Conservation (phyloP, 2,329 filamentous ascomycete genomes). For the Cercospora zeae-maydis region DNA sequence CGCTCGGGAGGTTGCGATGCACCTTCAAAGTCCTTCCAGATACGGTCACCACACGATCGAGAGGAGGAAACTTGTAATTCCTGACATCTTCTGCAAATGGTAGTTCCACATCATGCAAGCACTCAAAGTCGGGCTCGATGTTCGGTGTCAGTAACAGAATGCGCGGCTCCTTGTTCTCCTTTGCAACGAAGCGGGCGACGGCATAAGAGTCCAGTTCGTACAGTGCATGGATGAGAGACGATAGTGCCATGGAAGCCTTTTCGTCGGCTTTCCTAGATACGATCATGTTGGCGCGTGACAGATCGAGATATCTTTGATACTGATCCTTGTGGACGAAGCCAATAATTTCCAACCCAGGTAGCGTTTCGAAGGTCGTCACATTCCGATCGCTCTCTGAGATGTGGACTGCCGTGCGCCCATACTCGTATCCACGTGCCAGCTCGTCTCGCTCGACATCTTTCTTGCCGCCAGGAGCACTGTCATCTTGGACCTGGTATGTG, state of each 20-base stretch:
- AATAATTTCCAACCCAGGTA: slow-evolving; percentile 71
- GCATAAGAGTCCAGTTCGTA: slow-evolving; percentile 82
- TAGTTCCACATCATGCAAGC: slow-evolving; percentile 81
- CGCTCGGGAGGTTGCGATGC: slow-evolving; percentile 76
- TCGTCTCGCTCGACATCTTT: slow-evolving; percentile 76
- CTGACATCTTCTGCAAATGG: slow-evolving; percentile 92
- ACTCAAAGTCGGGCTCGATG: slow-evolving; percentile 76
- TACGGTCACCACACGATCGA: slow-evolving; percentile 84
- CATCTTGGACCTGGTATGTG: slow-evolving; percentile 76
- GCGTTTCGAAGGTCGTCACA: slow-evolving; percentile 80
- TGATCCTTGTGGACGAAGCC: slow-evolving; percentile 71
- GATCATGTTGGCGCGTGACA: slow-evolving; percentile 76
- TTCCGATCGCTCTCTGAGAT: slow-evolving; percentile 84
- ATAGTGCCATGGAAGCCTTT: slow-evolving; percentile 79
- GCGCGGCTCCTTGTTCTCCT: slow-evolving; percentile 74
- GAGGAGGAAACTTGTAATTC: slow-evolving; percentile 82
- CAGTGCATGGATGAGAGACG: slow-evolving; percentile 83
- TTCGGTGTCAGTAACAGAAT: slow-evolving; percentile 76
- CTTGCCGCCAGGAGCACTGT: slow-evolving; percentile 71
- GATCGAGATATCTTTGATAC: slow-evolving; percentile 78
- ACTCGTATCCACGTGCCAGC: slow-evolving; percentile 89
- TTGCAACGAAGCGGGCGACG: slow-evolving; percentile 77
- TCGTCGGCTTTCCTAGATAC: slow-evolving; percentile 73
- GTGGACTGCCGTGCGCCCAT: slow-evolving; percentile 85
- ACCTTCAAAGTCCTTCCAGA: slow-evolving; percentile 75